These are phyloP conservation scores for Chlamydomonas sp. DNA, from an alignment of 139 green algal genomes.

Conservation along the genomic window DNA sequence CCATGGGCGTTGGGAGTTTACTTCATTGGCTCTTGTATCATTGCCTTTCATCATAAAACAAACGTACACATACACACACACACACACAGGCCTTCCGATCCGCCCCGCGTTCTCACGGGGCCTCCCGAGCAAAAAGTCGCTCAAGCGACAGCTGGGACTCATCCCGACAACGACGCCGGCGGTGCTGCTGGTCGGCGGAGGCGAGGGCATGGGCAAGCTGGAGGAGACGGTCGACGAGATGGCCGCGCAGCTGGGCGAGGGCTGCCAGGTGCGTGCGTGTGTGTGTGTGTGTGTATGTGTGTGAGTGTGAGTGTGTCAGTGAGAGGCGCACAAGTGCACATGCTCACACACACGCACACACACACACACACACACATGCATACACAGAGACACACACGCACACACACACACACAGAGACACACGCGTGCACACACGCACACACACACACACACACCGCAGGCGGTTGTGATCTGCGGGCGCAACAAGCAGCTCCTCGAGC, in stretches of 20 bases:
- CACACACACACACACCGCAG: too few species aligned
- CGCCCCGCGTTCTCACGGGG: constrained; percentile 75
- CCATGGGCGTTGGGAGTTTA: too few species aligned
- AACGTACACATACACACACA: too few species aligned
- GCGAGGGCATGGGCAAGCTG: constrained; percentile 93
- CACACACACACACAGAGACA: too few species aligned
- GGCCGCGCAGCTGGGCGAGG: constrained; percentile 36
- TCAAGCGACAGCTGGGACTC: constrained; percentile 14
- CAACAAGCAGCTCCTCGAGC: constrained; percentile 72
- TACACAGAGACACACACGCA: too few species aligned
- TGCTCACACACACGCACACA: background rate
- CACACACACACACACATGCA: background rate
- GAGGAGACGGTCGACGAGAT: constrained; percentile 79
- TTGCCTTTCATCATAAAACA: too few species aligned
- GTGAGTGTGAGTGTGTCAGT: background rate
- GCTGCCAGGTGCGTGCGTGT: constrained; percentile 38
- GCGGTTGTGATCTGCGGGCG: constrained; percentile 90
- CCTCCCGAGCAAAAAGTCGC: constrained; percentile 29
- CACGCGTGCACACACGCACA: too few species aligned
- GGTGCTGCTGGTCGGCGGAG: constrained; percentile 65
- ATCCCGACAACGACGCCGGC: constrained; percentile 9
- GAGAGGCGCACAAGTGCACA: background rate
- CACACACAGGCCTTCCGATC: constrained; percentile 76
- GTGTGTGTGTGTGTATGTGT: background rate
- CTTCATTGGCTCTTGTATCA: too few species aligned